Percentiles rank a stretch among this genome's conserved stretches.
These are phyloP conservation scores for Fusarium pseudograminearum DNA, from an alignment of 2,329 filamentous ascomycete species.

Conservation along the genomic window DNA sequence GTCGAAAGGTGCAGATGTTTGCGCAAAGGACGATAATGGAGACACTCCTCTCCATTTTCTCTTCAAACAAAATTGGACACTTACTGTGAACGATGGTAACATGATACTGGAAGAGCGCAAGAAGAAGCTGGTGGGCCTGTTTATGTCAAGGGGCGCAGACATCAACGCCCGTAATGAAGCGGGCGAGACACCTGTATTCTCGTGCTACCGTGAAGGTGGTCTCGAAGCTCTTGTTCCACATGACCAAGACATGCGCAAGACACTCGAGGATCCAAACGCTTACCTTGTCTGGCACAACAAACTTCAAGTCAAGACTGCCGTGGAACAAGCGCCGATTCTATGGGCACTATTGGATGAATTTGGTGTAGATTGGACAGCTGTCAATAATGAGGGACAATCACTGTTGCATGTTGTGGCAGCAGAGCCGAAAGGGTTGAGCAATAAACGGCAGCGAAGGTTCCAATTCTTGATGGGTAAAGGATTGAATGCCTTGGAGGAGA, in stretches of 20 bases:
- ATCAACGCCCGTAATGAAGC: not conserved
- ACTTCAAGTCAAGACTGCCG: too few species aligned
- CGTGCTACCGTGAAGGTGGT: not conserved
- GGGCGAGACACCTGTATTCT: not conserved
- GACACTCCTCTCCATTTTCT: not conserved
- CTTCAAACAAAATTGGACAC: not conserved
- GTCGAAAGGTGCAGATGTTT: not conserved
- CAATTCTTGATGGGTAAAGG: not conserved
- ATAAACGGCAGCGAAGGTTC: not conserved
- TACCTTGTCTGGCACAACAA: too few species aligned
- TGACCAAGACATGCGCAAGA: too few species aligned
- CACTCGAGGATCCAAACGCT: too few species aligned
- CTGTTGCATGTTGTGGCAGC: not conserved
- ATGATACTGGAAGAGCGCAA: fast-evolving
- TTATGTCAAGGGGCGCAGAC: not conserved
- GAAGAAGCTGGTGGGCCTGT: fast-evolving
- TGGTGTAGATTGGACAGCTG: not conserved
- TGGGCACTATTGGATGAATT: not conserved
- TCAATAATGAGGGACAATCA: not conserved
- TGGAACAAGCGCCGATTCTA: not conserved
- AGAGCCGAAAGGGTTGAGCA: fast-evolving
- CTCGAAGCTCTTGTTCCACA: too few species aligned
- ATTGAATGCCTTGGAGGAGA: not conserved
- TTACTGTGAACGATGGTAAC: fast-evolving
- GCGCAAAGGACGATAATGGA: not conserved